Evolutionary conservation across 805 yeast genomes (phyloP).

Genomic region (Kurtzmaniella cleridarum): DNA sequence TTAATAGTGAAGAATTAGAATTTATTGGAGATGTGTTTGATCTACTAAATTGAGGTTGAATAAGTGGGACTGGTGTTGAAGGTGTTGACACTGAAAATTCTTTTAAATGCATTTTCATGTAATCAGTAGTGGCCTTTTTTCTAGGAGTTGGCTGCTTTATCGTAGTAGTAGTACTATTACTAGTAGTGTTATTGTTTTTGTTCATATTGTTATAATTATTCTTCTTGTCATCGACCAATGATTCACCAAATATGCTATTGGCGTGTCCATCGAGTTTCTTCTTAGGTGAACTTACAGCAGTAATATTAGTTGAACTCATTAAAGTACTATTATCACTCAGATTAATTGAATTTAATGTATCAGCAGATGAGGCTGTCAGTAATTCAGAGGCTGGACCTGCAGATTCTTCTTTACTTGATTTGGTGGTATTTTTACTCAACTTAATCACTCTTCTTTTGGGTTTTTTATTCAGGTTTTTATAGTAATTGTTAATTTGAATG

Average conservation of each 20-base stretch:
- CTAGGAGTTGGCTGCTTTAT: constrained; percentile 13
- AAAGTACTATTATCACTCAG: neutral
- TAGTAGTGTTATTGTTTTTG: no score
- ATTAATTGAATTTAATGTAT: neutral
- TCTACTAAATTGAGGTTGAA: neutral
- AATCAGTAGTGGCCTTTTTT: constrained; percentile 9
- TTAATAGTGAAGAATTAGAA: constrained; percentile 16
- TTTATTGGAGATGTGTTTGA: constrained; percentile 4
- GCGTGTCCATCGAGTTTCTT: neutral
- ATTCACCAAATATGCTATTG: constrained; percentile 4
- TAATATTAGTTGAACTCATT: constrained; percentile 1
- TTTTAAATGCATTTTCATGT: constrained; percentile 6
- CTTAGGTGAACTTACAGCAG: neutral
- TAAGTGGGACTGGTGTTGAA: constrained; percentile 1
- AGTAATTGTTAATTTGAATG: constrained; percentile 41
- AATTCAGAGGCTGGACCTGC: neutral
- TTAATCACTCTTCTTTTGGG: constrained; percentile 42
- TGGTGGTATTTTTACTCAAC: constrained; percentile 14
- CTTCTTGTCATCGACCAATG: constrained; percentile 2
- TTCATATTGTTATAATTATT: no score
- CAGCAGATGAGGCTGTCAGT: neutral
- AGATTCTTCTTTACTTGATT: constrained; percentile 10
- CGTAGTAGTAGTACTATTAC: neutral
- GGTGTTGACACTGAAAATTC: neutral
- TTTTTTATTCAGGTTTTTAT: constrained; percentile 26